phyloP scores from a whole-genome alignment of 345 rosid species.

The Gossypium rotundifolium region DNA sequence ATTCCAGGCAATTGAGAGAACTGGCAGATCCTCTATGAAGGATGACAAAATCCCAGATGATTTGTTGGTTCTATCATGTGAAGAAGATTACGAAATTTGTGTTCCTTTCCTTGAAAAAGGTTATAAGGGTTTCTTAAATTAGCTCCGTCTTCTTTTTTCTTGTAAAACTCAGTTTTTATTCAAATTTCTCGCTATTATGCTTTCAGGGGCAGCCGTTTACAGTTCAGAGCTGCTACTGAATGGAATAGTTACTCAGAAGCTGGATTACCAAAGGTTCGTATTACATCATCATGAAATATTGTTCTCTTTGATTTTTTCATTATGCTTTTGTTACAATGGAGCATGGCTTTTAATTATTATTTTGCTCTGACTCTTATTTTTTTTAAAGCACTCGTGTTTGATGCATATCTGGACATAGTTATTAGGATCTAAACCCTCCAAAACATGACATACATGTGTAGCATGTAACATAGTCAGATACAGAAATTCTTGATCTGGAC shows the following conservation, averaged over 20 bases:
- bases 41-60: conserved; percentile 47
- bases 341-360: neutral
- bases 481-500: neutral
- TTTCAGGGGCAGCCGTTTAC: conserved; percentile 64
- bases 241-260: conserved; percentile 82
- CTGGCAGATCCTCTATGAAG: conserved; percentile 59
- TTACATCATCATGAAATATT: neutral
- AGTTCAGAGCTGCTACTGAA: conserved; percentile 82
- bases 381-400: neutral
- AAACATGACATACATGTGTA: neutral
- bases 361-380: neutral
- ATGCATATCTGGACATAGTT: neutral
- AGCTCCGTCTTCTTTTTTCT: neutral
- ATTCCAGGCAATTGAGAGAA: conserved; percentile 63
- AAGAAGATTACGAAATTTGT: conserved; percentile 55
- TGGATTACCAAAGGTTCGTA: conserved; percentile 73
- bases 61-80: conserved; percentile 75
- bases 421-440: neutral
- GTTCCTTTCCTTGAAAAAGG: conserved; percentile 80
- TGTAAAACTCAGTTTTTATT: neutral
- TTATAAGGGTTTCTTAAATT: conserved; percentile 12
- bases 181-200: neutral
- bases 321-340: neutral
- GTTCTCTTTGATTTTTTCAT: neutral
- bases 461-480: neutral